Percentiles rank a stretch among this genome's conserved stretches.
These are phyloP conservation scores for Naganishia albida DNA, from an alignment of 1,284 basidiomycete species.

Conservation along the genomic window DNA sequence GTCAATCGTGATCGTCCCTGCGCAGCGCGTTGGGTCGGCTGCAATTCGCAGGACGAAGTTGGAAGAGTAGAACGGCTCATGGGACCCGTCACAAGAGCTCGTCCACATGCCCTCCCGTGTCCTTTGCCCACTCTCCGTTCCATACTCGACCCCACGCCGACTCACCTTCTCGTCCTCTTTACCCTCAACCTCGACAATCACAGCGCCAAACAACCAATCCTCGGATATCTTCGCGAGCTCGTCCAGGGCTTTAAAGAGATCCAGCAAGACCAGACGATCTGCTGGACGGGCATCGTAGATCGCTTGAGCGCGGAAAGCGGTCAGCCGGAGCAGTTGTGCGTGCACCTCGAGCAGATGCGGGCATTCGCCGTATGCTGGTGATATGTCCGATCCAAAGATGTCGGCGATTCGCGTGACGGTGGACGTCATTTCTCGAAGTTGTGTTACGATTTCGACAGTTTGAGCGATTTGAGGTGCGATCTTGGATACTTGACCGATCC, in stretches of 20 bases:
- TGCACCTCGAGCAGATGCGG: slow-evolving; percentile 88
- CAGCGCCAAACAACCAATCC: slow-evolving; percentile 71
- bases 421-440: slow-evolving; percentile 82
- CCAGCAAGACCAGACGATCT: slow-evolving; percentile 66
- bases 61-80: too few relatives aligned
- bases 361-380: slow-evolving; percentile 67
- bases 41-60: too few relatives aligned
- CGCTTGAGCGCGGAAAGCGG: slow-evolving; percentile 88
- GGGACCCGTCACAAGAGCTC: too few relatives aligned
- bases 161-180: slow-evolving; percentile 89
- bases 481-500: slow-evolving; percentile 72
- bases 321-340: slow-evolving; percentile 83
- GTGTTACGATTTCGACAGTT: slow-evolving; percentile 92
- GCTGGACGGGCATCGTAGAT: slow-evolving; percentile 78
- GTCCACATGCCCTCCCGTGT: too few relatives aligned
- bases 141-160: slow-evolving; percentile 1
- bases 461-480: slow-evolving; percentile 94
- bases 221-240: slow-evolving; percentile 81
- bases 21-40: too few relatives aligned
- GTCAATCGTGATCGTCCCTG: too few relatives aligned
- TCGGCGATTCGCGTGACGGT: slow-evolving; percentile 77
- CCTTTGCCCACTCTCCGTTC: too few relatives aligned
- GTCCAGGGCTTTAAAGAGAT: slow-evolving; percentile 87
- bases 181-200: slow-evolving; percentile 91
- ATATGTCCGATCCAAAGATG: slow-evolving; percentile 73